Evolutionary conservation across 495 filamentous ascomycete species (phyloP).

Genomic region (Bacidia gigantensis): DNA sequence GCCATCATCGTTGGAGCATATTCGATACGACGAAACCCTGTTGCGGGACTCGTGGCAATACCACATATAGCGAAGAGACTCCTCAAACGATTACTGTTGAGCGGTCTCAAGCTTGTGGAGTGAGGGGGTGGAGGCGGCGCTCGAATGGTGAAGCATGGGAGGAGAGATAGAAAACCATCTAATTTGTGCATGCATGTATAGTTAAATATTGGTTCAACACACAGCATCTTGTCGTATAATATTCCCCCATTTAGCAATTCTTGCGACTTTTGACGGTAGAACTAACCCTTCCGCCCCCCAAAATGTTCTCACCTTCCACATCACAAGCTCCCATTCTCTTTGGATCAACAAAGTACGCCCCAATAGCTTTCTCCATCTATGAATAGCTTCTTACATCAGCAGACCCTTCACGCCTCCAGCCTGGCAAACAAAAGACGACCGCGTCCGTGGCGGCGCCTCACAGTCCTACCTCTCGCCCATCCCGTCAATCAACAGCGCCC

Average conservation of each 20-base stretch:
- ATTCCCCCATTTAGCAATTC: too few species aligned
- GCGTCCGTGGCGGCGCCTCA: conserved; percentile 57
- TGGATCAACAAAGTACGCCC: conserved; percentile 6
- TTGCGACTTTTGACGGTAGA: too few species aligned
- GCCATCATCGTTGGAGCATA: conserved; percentile 12
- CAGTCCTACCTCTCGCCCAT: conserved; percentile 35
- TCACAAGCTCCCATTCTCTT: conserved; percentile 3
- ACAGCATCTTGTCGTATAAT: too few species aligned
- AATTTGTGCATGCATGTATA: too few species aligned
- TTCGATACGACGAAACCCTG: conserved; percentile 1
- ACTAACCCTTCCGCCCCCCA: background rate
- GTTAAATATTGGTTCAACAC: too few species aligned
- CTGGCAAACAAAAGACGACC: conserved; percentile 60
- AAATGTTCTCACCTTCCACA: background rate
- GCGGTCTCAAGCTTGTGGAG: background rate
- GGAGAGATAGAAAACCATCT: background rate
- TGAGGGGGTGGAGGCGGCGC: too few species aligned
- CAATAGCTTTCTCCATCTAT: background rate
- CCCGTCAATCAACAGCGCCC: conserved; percentile 16
- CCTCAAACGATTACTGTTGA: background rate
- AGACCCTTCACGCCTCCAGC: conserved; percentile 46
- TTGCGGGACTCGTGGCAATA: background rate
- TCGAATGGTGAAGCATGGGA: background rate
- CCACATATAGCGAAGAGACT: background rate
- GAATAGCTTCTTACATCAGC: background rate